These are phyloP conservation scores for Microthlaspi erraticum DNA, from an alignment of 345 rosid species.

Conservation along the genomic window DNA sequence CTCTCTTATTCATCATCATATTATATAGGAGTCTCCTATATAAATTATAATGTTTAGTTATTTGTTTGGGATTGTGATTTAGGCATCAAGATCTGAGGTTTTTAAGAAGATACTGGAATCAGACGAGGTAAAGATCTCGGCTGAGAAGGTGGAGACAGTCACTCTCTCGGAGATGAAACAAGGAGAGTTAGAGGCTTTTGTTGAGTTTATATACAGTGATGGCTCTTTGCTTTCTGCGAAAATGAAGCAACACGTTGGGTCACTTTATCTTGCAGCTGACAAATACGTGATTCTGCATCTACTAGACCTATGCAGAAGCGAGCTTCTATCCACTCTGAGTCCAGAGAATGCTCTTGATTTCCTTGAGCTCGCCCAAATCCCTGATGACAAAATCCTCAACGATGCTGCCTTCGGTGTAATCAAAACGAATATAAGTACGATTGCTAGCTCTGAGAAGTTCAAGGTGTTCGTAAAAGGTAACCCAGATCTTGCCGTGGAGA, in stretches of 20 bases:
- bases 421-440: neutral
- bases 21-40: no score
- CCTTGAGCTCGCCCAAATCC: slow-evolving; percentile 10
- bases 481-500: slow-evolving; percentile 8
- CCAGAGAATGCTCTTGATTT: neutral
- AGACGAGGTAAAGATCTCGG: neutral
- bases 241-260: slow-evolving; percentile 1
- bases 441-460: neutral
- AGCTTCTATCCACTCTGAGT: neutral
- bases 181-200: slow-evolving; percentile 19
- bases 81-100: slow-evolving; percentile 26
- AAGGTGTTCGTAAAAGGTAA: neutral
- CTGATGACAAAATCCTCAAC: neutral
- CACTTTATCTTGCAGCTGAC: slow-evolving; percentile 15
- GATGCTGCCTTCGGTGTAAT: neutral
- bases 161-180: slow-evolving; percentile 19
- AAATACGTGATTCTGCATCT: slow-evolving; percentile 29
- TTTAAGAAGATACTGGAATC: slow-evolving; percentile 33
- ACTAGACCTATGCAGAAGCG: slow-evolving; percentile 9
- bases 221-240: neutral
- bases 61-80: neutral
- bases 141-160: neutral
- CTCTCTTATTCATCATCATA: no score
- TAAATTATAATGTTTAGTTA: no score
- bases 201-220: slow-evolving; percentile 13